phyloP scores from a whole-genome alignment of 2,329 filamentous ascomycete genomes.

The Fusarium longipes region DNA sequence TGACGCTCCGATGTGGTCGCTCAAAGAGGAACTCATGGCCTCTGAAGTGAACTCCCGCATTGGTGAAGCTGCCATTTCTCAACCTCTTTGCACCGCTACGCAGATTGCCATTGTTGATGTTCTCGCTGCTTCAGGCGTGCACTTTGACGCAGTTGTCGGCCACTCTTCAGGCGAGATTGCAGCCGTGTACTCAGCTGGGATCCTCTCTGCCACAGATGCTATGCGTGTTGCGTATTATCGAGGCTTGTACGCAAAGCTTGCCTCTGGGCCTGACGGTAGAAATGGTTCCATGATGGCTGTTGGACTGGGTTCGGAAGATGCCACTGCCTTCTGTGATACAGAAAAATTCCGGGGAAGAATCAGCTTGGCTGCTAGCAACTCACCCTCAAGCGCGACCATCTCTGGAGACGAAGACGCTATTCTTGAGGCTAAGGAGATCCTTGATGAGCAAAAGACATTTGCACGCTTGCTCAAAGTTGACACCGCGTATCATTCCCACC shows the following conservation, averaged over 20 bases:
- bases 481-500: constrained; percentile 11
- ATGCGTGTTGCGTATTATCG: constrained; percentile 49
- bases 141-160: constrained; percentile 52
- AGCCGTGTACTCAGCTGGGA: constrained; percentile 3
- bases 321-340: too few species aligned
- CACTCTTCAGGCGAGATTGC: constrained; percentile 51
- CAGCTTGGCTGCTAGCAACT: background rate
- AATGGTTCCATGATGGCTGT: constrained; percentile 5
- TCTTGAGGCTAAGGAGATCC: accelerated
- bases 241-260: constrained; percentile 5
- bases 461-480: constrained; percentile 3
- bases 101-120: background rate
- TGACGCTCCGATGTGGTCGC: background rate
- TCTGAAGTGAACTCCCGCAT: background rate
- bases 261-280: background rate
- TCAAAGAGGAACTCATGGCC: background rate
- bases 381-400: background rate
- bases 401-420: constrained; percentile 1
- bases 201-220: background rate
- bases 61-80: background rate
- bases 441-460: background rate
- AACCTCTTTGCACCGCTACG: constrained; percentile 9
- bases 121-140: constrained; percentile 37
- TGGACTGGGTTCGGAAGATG: too few species aligned
- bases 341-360: background rate